Conservation (phyloP, 768 basidiomycete species). For the Russula griseocarnosa region DNA sequence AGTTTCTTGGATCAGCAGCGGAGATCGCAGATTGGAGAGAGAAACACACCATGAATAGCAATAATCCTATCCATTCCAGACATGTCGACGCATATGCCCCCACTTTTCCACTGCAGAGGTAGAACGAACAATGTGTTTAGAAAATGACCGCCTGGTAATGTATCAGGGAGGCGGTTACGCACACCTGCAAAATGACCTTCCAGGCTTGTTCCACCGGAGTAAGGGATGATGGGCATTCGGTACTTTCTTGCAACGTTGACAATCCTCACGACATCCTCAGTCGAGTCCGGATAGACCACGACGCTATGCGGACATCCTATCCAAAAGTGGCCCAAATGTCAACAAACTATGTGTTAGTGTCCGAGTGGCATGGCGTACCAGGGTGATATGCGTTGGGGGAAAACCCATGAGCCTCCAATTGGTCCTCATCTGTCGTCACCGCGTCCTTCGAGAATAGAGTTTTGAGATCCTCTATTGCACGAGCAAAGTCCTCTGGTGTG, state of each 20-base stretch:
- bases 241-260: slow-evolving; percentile 73
- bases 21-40: background rate
- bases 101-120: slow-evolving; percentile 31
- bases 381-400: slow-evolving; percentile 30
- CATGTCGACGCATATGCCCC: slow-evolving; percentile 79
- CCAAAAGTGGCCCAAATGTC: background rate
- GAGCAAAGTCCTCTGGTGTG: slow-evolving; percentile 31
- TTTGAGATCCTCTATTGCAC: slow-evolving; percentile 32
- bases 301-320: slow-evolving; percentile 50
- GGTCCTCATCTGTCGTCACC: slow-evolving; percentile 29
- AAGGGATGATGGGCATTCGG: slow-evolving; percentile 72
- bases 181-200: slow-evolving; percentile 75
- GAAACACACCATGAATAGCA: slow-evolving; percentile 57
- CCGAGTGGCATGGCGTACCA: slow-evolving; percentile 14
- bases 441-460: slow-evolving; percentile 11
- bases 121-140: background rate
- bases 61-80: slow-evolving; percentile 75
- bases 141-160: background rate
- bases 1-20: background rate
- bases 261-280: slow-evolving; percentile 77
- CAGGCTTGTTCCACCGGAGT: slow-evolving; percentile 76
- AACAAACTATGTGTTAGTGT: background rate
- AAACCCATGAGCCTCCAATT: slow-evolving; percentile 32
- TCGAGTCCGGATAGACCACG: slow-evolving; percentile 60
- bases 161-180: slow-evolving; percentile 29